These are phyloP conservation scores for Pythium sp. DNA, from an alignment of 352 stramenopile genomes.

Conservation along the genomic window DNA sequence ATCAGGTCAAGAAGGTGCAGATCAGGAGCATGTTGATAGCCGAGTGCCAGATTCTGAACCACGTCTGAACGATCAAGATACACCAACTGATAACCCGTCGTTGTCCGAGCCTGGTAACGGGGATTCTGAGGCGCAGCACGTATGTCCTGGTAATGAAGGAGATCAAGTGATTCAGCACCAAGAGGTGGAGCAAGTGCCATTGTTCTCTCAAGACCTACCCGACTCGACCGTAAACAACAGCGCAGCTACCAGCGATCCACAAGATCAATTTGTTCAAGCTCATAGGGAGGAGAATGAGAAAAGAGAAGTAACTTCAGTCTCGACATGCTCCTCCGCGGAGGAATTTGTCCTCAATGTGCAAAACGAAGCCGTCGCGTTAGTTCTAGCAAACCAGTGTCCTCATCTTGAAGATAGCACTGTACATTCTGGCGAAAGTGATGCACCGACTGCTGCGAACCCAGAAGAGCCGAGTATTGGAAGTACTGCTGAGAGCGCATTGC, in stretches of 20 bases:
- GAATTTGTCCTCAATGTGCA: background rate
- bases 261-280: background rate
- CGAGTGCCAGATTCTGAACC: background rate
- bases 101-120: background rate
- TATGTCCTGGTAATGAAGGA: background rate
- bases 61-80: background rate
- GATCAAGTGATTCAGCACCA: background rate
- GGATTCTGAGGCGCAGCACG: no score
- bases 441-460: background rate
- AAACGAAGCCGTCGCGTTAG: background rate
- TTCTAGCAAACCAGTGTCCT: background rate
- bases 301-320: background rate
- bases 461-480: background rate
- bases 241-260: background rate
- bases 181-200: background rate
- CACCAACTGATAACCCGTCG: background rate
- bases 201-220: background rate
- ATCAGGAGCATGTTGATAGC: background rate
- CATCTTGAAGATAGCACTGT: background rate
- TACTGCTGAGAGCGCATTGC: background rate
- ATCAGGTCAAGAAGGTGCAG: background rate
- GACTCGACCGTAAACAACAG: background rate
- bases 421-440: background rate
- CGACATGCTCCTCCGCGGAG: background rate
- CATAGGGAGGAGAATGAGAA: background rate